Base-by-base conservation (phyloP, 208 protist genomes). In the Trypanosoma cruzi region DNA sequence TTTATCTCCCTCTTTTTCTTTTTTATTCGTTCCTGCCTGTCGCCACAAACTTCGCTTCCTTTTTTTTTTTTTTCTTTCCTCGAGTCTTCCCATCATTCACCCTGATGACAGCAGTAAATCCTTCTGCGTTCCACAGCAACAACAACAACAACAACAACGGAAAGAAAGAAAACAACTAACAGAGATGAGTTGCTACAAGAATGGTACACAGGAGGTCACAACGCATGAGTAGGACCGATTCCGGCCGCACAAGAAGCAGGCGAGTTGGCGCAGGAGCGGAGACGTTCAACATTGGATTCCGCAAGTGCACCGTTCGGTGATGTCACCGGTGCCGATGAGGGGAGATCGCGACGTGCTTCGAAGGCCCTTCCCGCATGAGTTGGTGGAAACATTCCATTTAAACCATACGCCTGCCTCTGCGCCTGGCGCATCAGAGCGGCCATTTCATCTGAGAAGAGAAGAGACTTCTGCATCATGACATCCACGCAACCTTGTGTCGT, bases 401-500 rank as follows among this genome's bases (percentile, higher is more conserved):
- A 13, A 3, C 80, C 68, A 56, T 71, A 82, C 10, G 46, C 68
- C 16, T 60, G 37, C 10, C 79, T 58, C 68, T 85, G 73, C 34
- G 75, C 65, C 37, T 67, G 64, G 13, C 85, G 78, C 71, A 90
- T 61, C 53, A 90, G 28, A 40, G 46, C 58, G 4, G 72, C 57
- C 59, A 77, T 77, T 65, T 90, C 81, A 46, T 86, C 80, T 11
- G 85, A 64, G 62, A 90, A 90, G 29, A 90, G 59, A 0, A 83
- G 55, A 53, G 73, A 81, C 62, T 90, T 90, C 68, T 85, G 78
- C 48, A 85, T 48, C 16, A 69, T 68, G 50, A 73, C 72, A 13
- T 73, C 69, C 54, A 75, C 76, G 26, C 68, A 77, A n/a, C 26
- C 53, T 24, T 58, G 46, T 22, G 74, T 44, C 32, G 71, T 48